Evolutionary conservation across 345 rosid genomes (phyloP), one percentile per base, ranked within the genome.

Genomic region (Eucalyptus pauciflora): DNA sequence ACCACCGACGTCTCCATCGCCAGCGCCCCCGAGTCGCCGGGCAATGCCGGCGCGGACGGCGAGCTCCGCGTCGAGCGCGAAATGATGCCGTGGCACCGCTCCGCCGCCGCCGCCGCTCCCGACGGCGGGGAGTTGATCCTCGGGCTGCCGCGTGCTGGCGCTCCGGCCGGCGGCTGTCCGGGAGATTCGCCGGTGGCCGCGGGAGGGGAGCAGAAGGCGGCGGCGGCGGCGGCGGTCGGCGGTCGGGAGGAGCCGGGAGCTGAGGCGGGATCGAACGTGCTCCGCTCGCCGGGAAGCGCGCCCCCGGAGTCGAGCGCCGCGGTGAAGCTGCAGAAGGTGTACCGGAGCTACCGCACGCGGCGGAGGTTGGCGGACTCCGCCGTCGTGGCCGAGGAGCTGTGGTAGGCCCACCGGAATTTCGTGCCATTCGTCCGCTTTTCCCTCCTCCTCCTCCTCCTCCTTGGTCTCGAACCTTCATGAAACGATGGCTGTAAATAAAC

Each of bases 291-390:
- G 48, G 83, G 48, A 4, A 76, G 48, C 16, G 85, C 29, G 15
- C 85, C 85, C 25, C 48, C 85, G 25, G 85, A 11, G 85, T 76
- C 85, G 15, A 37, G 85, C 24, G 97, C 99, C 16, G 98, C 96
- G 16, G 95, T 96, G 88, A 96, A 91, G 91, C 64, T 97, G 51
- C 99, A 96, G 94, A 97, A 97, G 91, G 97, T 96, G 10, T 97
- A 97, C 89, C 90, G 96, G 91, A 93, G 99, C 90, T 96, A 97
- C 81, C 99, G 99, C 51, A 97, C 99, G 67, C 97, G 99, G 88
- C 99, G 99, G 31, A 91, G 94, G 89, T 71, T 97, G 90, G 99
- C 99, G 1, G 99, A 97, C 92, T 94, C 99, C 58, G 99, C 95
- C 8, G 95, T 97, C 10, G 95, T 96, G n/a, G 97, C 95, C 45